Conservation (phyloP, 306 rosid species). For the Canavalia ensiformis region DNA sequence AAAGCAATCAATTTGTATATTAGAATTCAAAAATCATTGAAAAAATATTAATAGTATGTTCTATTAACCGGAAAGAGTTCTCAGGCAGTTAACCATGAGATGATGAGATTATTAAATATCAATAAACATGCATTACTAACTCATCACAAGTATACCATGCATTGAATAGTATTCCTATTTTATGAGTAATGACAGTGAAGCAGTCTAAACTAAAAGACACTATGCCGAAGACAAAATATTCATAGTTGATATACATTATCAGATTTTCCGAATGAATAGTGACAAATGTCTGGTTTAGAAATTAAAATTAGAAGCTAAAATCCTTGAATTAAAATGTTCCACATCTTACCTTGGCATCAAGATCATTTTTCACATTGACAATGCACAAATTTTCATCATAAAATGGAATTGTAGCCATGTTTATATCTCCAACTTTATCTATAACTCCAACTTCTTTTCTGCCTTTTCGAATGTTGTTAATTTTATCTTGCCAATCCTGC, state of each 20-base stretch:
- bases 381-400: slow-evolving; percentile 74
- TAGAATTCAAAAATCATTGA: slow-evolving; percentile 29
- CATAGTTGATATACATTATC: slow-evolving; percentile 31
- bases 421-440: slow-evolving; percentile 60
- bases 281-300: slow-evolving; percentile 9
- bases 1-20: slow-evolving; percentile 31
- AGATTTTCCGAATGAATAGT: slow-evolving; percentile 37
- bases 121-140: slow-evolving; percentile 15
- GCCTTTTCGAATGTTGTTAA: slow-evolving; percentile 73
- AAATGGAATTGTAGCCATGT: slow-evolving; percentile 62
- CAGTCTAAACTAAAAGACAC: neutral
- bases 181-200: slow-evolving; percentile 23
- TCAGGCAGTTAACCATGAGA: slow-evolving; percentile 18
- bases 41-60: slow-evolving; percentile 21
- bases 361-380: slow-evolving; percentile 69
- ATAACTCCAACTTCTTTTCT: slow-evolving; percentile 69
- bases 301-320: slow-evolving; percentile 33
- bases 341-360: slow-evolving; percentile 75
- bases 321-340: slow-evolving; percentile 27
- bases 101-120: slow-evolving; percentile 14
- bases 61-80: slow-evolving; percentile 32
- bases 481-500: slow-evolving; percentile 89
- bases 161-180: slow-evolving; percentile 15
- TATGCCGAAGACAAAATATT: neutral
- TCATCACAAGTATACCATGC: slow-evolving; percentile 33